Conservation (phyloP, 2,329 filamentous ascomycete species). For the Hymenoscyphus salicellus region DNA sequence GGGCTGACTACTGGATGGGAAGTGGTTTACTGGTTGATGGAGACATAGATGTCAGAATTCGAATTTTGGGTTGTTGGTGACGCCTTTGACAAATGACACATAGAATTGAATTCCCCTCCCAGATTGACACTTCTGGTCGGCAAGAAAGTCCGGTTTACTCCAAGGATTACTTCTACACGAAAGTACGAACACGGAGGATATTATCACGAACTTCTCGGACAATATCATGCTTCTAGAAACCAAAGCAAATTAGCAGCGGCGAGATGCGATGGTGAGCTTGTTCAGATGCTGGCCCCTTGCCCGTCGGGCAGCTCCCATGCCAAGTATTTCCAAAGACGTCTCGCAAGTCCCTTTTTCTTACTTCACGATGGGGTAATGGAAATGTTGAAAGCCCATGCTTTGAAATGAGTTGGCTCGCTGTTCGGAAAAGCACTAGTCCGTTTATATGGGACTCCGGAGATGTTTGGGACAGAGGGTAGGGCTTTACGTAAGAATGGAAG, state of each 20-base stretch:
- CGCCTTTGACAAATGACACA: not conserved
- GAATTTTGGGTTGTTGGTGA: not conserved
- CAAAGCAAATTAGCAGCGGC: not conserved
- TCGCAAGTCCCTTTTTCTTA: not conserved
- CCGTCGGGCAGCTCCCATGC: not conserved
- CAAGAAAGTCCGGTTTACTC: not conserved
- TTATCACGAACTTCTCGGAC: not conserved
- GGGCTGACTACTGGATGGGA: not conserved
- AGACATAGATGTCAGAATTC: not conserved
- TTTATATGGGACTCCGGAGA: conserved; percentile 21
- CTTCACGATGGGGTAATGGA: not conserved
- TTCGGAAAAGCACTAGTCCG: conserved; percentile 6
- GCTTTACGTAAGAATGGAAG: conserved; percentile 6
- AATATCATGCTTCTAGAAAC: not conserved
- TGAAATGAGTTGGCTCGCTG: not conserved
- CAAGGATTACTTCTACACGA: too few relatives aligned
- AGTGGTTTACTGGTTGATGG: too few relatives aligned
- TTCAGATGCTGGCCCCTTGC: not conserved
- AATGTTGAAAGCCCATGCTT: conserved; percentile 1
- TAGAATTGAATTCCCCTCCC: not conserved
- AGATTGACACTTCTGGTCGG: not conserved
- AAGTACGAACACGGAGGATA: not conserved
- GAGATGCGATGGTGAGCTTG: not conserved
- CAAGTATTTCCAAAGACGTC: not conserved
- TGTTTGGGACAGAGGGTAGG: conserved; percentile 4